phyloP scores from a whole-genome alignment of 2,329 filamentous ascomycete genomes.

The Xylaria digitata region DNA sequence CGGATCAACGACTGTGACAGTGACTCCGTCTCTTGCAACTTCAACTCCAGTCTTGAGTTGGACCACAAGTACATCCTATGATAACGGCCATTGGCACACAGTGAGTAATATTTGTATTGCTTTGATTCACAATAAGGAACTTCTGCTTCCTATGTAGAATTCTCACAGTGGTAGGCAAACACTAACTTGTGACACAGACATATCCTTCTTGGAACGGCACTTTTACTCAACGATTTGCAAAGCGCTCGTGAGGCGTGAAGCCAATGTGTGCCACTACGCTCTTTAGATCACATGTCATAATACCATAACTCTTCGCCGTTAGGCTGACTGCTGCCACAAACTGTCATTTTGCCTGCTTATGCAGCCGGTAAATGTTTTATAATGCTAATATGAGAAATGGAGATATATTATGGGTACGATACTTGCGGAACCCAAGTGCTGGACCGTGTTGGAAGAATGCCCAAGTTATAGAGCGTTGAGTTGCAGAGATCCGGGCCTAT shows the following conservation, averaged over 20 bases:
- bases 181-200: constrained; percentile 29
- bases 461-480: constrained; percentile 9
- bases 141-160: neutral
- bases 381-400: constrained; percentile 38
- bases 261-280: neutral
- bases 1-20: constrained; percentile 12
- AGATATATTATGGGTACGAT: constrained; percentile 29
- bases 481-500: neutral
- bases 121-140: neutral
- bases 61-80: constrained; percentile 31
- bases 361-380: constrained; percentile 32
- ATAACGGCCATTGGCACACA: constrained; percentile 36
- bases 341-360: neutral
- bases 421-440: constrained; percentile 46
- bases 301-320: neutral
- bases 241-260: constrained; percentile 4
- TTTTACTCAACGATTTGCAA: constrained; percentile 18
- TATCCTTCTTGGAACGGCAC: constrained; percentile 40
- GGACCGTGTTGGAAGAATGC: constrained; percentile 40
- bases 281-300: neutral
- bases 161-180: neutral
- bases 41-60: constrained; percentile 23
- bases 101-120: constrained; percentile 23
- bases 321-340: neutral
- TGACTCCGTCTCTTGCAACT: constrained; percentile 18